These are phyloP conservation scores for Seminavis robusta DNA, from an alignment of 108 stramenopile genomes.

Conservation along the genomic window DNA sequence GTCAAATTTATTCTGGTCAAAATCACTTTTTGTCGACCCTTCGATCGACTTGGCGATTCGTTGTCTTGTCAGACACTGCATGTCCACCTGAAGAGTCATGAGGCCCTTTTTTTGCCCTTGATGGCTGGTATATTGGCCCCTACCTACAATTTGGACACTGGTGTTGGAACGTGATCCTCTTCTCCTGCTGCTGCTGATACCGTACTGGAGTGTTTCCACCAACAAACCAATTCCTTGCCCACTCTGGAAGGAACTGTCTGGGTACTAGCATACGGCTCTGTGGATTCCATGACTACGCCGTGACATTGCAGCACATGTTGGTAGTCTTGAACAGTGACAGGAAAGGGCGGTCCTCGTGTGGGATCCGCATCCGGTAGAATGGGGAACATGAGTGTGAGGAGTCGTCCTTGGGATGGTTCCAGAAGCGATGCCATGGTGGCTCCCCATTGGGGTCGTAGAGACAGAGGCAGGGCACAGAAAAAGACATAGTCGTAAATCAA, in stretches of 20 bases:
- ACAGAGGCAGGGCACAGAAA: slow-evolving; percentile 28
- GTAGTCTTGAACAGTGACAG: slow-evolving; percentile 16
- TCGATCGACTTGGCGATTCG: too few relatives aligned
- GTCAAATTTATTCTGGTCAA: too few relatives aligned
- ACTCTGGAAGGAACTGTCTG: neutral
- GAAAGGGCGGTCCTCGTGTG: slow-evolving; percentile 22
- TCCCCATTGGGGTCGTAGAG: slow-evolving; percentile 8
- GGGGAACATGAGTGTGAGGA: slow-evolving; percentile 32
- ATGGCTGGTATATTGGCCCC: too few relatives aligned
- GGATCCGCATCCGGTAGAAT: neutral
- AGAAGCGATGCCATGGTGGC: slow-evolving; percentile 11
- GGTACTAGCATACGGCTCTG: slow-evolving; percentile 13
- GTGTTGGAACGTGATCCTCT: too few relatives aligned
- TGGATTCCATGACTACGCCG: slow-evolving; percentile 6
- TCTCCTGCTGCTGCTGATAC: too few relatives aligned
- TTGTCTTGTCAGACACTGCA: too few relatives aligned
- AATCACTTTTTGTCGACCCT: too few relatives aligned
- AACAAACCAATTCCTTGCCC: slow-evolving; percentile 28
- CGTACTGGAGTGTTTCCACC: too few relatives aligned
- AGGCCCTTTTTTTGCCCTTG: too few relatives aligned
- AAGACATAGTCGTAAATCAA: slow-evolving; percentile 36
- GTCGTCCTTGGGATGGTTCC: neutral
- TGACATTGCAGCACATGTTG: slow-evolving; percentile 1
- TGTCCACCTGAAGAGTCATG: too few relatives aligned
- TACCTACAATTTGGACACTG: too few relatives aligned